These are phyloP conservation scores for Blastocystis sp. DNA, from an alignment of 352 stramenopile genomes.

Conservation along the genomic window DNA sequence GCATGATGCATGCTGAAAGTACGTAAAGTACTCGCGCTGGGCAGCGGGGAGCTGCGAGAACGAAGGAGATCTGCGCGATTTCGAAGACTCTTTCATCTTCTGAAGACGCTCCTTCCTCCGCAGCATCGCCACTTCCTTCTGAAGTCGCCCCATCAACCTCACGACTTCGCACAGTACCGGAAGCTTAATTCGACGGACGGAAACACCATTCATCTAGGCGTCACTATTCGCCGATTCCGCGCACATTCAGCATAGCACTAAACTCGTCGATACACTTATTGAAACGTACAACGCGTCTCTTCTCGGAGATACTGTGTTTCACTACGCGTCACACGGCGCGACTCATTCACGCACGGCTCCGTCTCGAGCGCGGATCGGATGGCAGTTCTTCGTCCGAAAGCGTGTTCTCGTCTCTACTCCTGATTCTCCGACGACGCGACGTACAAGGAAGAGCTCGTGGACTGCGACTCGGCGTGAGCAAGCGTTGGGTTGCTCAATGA, in stretches of 20 bases:
- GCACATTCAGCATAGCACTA: conserved; percentile 47
- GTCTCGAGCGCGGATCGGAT: background rate
- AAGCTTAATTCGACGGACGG: conserved; percentile 54
- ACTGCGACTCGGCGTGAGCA: background rate
- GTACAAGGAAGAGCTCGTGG: background rate
- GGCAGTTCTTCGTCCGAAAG: conserved; percentile 32
- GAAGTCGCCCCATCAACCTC: conserved; percentile 7
- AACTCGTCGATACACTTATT: conserved; percentile 69
- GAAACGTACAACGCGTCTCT: conserved; percentile 66
- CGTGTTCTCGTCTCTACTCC: background rate
- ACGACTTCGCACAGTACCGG: conserved; percentile 33
- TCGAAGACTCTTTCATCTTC: background rate
- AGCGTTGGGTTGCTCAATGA: background rate
- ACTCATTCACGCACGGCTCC: conserved; percentile 12
- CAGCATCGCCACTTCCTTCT: conserved; percentile 30
- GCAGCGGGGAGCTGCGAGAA: background rate
- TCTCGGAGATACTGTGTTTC: conserved; percentile 69
- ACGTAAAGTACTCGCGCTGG: conserved; percentile 33
- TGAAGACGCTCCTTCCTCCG: background rate
- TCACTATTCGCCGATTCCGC: background rate
- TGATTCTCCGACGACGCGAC: background rate
- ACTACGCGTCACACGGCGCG: conserved; percentile 9
- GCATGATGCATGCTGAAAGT: conserved; percentile 3
- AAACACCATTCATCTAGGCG: conserved; percentile 57
- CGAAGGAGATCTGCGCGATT: background rate